Base-by-base conservation (phyloP, 257 asterid genomes). In the Solanum etuberosum region DNA sequence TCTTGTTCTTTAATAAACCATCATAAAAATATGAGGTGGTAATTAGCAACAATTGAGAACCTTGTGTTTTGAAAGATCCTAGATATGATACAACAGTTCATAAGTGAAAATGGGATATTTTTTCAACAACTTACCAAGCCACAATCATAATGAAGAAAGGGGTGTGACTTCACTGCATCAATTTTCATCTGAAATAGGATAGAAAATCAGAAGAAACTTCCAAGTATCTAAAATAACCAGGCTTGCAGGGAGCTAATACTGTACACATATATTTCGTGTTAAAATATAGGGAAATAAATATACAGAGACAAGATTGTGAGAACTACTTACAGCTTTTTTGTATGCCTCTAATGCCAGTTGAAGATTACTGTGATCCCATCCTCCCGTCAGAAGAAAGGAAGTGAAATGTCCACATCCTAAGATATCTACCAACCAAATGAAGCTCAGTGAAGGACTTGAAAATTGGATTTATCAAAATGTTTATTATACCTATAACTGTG, bases 81-180 rank as follows among this genome's bases (percentile, higher is more conserved):
- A 21, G 35, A 43, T 57, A 68, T 51, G 54, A 61, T 21, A 23
- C 40, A 27, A 46, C 31, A 46, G 71, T 32, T 16, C 29, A 83
- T 11, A 21, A 21, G 54, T 25, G 48, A 54, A 37, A 25, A 5
- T 29, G 11, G 35, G 21, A 48, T 5, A 21, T 27, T 67, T 11
- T 12, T 68, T 15, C 76, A 31, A 72, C 32, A 85, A 82, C 97
- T 93, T 92, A 95, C 98, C 76, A 91, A 92, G 65, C 98, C 99
- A 89, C 92, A 91, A 88, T 96, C 93, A 90, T 89, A 96, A 91
- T 91, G 94, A 42, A 96, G 95, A 89, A 93, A 96, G 72, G 98
- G 98, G 81, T 90, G 92, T 83, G 92, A 90, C 61, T 82, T 48
- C 57, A 15, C 57, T 48, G 57, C 57, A 48, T 15, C 57, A 48